Base-by-base conservation (phyloP, 2,329 filamentous ascomycete genomes). In the Chaetomium globosum region DNA sequence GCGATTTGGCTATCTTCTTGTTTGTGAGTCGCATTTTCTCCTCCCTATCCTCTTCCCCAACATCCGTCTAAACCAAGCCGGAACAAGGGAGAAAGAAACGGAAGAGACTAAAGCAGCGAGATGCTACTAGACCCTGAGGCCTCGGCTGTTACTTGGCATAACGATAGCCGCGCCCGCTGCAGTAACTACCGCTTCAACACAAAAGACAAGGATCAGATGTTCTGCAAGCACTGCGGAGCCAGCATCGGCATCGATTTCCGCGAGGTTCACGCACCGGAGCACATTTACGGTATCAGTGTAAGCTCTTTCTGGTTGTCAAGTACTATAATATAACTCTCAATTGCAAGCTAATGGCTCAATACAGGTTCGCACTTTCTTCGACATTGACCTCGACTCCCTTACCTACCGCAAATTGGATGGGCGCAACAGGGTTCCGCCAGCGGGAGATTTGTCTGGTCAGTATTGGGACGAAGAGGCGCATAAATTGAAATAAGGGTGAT, bases 1-100 rank as follows among this genome's bases (percentile, higher is more conserved):
- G 0, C 77, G 81, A n/a, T 78, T 80, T 43, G 83, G 83, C 0
- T 84, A 84, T 65, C 75, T 85, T 28, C 75, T 85, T 31, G 76
- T 84, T 52, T 83, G 80, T 81, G 71, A 65, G 76, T 74, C 31
- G 51, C 31, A 28, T 43, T 52, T 36, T 30, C 23, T 49, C n/a
- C 49, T 31, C 28, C 28, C 49, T n/a, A n/a, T 33, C 28, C 4
- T n/a, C 52, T 3, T 23, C 12, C 19, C 43, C 43, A 21, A 43
- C 21, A 57, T 16, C n/a, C n/a, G 21, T 46, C 54, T 28, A 36
- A 12, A 46, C 48, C 21, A 43, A 23, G 7, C 10, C 4, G 21
- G 54, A 9, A 13, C 7, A 4, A 23, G 21, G 28, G 31, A 54
- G 28, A 26, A 59, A 30, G n/a, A 3, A 46, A 28, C 28, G 49